Base-by-base conservation (phyloP, 768 basidiomycete genomes). In the Xerocomellus dryophilus region DNA sequence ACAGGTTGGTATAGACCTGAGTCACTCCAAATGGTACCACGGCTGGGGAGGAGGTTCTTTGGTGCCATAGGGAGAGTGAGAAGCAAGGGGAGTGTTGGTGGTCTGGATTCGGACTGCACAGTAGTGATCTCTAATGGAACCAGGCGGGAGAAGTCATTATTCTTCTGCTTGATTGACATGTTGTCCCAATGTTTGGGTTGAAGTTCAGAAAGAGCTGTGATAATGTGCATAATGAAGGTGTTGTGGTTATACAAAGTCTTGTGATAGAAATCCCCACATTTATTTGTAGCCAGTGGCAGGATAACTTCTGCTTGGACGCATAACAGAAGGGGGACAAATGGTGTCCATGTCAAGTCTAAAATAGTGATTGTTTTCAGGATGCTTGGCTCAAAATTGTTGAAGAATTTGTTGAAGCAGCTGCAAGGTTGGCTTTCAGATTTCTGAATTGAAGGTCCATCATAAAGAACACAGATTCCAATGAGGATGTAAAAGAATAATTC, bases 361-460 rank as follows among this genome's bases (percentile, higher is more conserved):
- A 50, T 35, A 1, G 11, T 32, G 15, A 51, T 21, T 14, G 29
- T 53, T 25, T 53, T 53, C n/a, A 53, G 29, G 0, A 53, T 25
- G 10, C 57, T 54, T 5, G 20, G 57, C 11, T 42, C 12, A 18
- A 38, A 47, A 2, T 43, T 58, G 10, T 50, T 47, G 48, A 54
- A 58, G 5, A 50, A 27, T 9, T 45, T 44, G 34, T 58, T 31
- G 10, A n/a, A 58, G 39, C 57, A 58, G 54, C 25, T 4, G 31
- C 43, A 10, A 50, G 53, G 1, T 48, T 12, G 0, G 4, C 21
- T 3, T n/a, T 42, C 18, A 1, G 36, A 34, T 32, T 54, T 58
- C 14, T 31, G 27, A 12, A 23, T 20, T 0, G 2, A 40, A 4
- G 47, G 57, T 9, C 15, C 34, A 5, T 41, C 12, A 6, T 35